Percentiles rank a stretch among this genome's conserved stretches.
These are phyloP conservation scores for Dendrocalamus sinicus DNA, from an alignment of 176 grass and related monocot species.

Conservation along the genomic window DNA sequence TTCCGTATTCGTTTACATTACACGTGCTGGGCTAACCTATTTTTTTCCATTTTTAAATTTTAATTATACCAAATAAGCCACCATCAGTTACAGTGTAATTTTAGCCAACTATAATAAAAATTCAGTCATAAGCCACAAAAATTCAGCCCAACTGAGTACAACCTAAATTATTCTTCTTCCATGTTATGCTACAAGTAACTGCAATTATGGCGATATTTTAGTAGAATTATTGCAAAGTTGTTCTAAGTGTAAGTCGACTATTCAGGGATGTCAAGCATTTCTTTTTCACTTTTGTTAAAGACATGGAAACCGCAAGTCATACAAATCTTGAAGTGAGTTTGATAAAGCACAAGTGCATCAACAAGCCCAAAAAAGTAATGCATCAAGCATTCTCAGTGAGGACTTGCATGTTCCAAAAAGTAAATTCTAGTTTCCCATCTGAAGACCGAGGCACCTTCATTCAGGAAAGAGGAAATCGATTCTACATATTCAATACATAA, in stretches of 20 bases:
- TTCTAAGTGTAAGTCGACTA: neutral
- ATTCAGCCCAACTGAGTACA: too few species aligned
- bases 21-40: too few species aligned
- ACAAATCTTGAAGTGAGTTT: neutral
- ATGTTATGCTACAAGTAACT: neutral
- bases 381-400: neutral
- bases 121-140: too few species aligned
- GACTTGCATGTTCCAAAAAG: neutral
- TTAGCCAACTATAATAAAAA: too few species aligned
- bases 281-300: neutral
- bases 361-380: neutral
- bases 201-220: neutral
- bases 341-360: neutral
- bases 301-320: neutral
- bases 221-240: neutral
- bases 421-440: neutral
- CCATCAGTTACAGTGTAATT: too few species aligned
- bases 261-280: neutral
- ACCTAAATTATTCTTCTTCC: too few species aligned
- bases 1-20: too few species aligned
- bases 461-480: neutral
- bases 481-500: neutral
- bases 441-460: neutral
- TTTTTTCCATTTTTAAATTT: too few species aligned
- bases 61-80: too few species aligned